Base-by-base conservation (phyloP, 2,329 filamentous ascomycete genomes). In the Seiridium cupressi region DNA sequence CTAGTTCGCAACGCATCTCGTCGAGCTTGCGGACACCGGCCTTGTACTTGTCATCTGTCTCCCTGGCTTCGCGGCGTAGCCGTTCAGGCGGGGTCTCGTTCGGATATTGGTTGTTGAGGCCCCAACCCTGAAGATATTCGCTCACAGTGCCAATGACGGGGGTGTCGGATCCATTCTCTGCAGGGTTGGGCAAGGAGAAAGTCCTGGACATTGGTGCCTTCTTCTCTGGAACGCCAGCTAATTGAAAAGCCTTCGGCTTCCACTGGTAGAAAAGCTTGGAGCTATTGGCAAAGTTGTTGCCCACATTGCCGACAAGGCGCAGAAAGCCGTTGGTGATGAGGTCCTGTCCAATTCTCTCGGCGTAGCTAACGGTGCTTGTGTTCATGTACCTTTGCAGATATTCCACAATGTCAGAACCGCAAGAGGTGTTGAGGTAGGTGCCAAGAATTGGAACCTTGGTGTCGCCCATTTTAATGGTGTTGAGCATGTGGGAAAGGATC, bases 191-290 rank as follows among this genome's bases (percentile, higher is more conserved):
- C 59, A 89, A 77, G 3, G 93, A 95, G 61, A 92, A 90, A 5
- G 91, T 90, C 61, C 93, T 87, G 65, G 85, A 83, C 55, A 94
- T 73, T 1, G 86, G 74, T 13, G 49, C 82, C 80, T 93, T 96
- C 83, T 92, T 97, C 74, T 97, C 94, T 0, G 92, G 93, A 57
- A 97, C 81, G 31, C 93, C 94, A 34, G 92, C 89, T 60, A 95
- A 74, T 71, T 96, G 89, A 78, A 98, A 99, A 4, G 91, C 89
- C 78, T 92, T 96, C 6, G 93, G 87, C 58, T 92, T 89, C 95
- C 95, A 99, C 75, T 99, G 95, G 74, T 99, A 99, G 73, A 91
- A 94, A 87, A 98, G 90, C 76, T 90, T 92, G 65, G 93, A 97
- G 81, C 93, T 98, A 78, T 99, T 99, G 68, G 94, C 93, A 73